Evolutionary conservation across 306 rosid genomes (phyloP), one percentile per base, ranked within the genome.

Genomic region (Purshia tridentata): DNA sequence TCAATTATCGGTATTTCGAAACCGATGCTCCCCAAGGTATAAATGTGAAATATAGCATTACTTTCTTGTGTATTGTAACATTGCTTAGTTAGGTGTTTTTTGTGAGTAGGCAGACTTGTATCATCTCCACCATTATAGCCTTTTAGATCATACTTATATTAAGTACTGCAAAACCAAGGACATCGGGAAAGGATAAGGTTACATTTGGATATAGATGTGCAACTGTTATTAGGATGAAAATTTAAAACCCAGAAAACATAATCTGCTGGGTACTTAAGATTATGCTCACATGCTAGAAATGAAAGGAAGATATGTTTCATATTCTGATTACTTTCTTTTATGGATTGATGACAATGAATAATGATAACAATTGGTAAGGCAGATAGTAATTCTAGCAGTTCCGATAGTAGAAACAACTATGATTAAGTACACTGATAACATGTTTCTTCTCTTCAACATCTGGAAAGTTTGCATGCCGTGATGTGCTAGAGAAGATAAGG

Each of bases 1-100:
- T 94, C 86, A 94, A 94, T 80, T 94, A 91, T 82, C 90, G 97
- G 50, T 94, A 94, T 80, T 94, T 94, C 40, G 99, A 94, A 84
- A 94, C 99, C 1, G 99, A 91, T 77, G 90, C 97, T 72, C 88
- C 96, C 8, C 77, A 85, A 83, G 99, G 97, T 91, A 78, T 68
- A 42, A 20, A 51, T 46, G 50, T 70, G 20, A 42, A 12, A 9
- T 67, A 19, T 8, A 39, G 41, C 2, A 9, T 53, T 40, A 6
- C 50, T 67, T 20, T 69, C 1, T 19, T 11, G 53, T 51, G 0
- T 44, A 11, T 19, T 55, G 74, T 5, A 8, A 70, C 42, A 20
- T 70, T 54, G 73, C 64, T 67, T 67, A 8, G 71, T 47, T 47
- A 14, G 55, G 55, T 66, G 19, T n/a, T 48, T 50, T 23, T 49